These are phyloP conservation scores for Achaetomiella virescens DNA, from an alignment of 495 filamentous ascomycete species.

Conservation along the genomic window DNA sequence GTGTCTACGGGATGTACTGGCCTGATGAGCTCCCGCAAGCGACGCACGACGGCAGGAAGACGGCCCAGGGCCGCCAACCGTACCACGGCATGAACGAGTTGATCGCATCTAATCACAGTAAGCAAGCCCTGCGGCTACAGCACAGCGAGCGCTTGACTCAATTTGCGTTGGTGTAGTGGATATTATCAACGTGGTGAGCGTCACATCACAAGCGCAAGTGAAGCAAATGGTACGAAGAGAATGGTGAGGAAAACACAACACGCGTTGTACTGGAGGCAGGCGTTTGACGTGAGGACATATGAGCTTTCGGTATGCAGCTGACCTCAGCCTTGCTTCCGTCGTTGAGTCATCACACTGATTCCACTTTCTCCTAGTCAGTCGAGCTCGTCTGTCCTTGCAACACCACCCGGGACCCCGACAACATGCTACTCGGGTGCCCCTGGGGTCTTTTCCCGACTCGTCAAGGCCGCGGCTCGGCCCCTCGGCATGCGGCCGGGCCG, in stretches of 20 bases:
- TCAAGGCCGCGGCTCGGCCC: no score
- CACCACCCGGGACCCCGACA: slow-evolving; percentile 57
- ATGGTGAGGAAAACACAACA: slow-evolving; percentile 52
- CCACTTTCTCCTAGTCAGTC: slow-evolving; percentile 39
- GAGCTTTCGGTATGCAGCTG: slow-evolving; percentile 50
- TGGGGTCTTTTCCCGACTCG: no score
- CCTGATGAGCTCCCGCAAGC: slow-evolving; percentile 59
- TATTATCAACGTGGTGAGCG: slow-evolving; percentile 48
- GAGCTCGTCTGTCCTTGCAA: slow-evolving; percentile 56
- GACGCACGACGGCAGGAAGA: slow-evolving; percentile 40
- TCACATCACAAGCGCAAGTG: slow-evolving; percentile 41
- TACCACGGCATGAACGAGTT: slow-evolving; percentile 66
- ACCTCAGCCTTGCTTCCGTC: not conserved
- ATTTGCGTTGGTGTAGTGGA: slow-evolving; percentile 40
- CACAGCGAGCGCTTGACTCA: not conserved
- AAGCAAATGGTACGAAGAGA: slow-evolving; percentile 54
- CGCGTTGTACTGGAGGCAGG: slow-evolving; percentile 61
- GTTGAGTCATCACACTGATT: slow-evolving; percentile 6
- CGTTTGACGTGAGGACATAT: slow-evolving; percentile 49
- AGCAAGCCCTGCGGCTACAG: slow-evolving; percentile 22
- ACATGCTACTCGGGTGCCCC: slow-evolving; percentile 53
- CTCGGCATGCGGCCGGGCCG: no score
- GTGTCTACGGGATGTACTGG: slow-evolving; percentile 73
- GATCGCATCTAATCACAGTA: slow-evolving; percentile 68
- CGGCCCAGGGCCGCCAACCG: slow-evolving; percentile 45